Base-by-base conservation (phyloP, 2,329 filamentous ascomycete species). In the Endoconidiophora polonica region DNA sequence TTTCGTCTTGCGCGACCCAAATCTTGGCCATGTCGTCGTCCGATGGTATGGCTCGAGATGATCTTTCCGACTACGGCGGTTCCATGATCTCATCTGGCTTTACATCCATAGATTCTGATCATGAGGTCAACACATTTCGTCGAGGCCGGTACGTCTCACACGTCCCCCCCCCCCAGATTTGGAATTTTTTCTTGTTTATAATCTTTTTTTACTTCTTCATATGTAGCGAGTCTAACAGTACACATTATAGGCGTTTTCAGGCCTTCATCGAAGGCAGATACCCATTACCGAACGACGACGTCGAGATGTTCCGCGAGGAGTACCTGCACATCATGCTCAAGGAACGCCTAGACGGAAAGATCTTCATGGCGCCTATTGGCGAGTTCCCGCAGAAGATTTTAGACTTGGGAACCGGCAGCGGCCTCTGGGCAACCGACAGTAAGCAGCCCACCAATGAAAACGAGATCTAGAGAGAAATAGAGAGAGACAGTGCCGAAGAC, bases 391-490 rank as follows among this genome's bases (percentile, higher is more conserved):
- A 72, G 44, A 71, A 68, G 55, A 70, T 74, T 52, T 59, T 73
- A 36, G 69, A 73, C 52, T 57, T 73, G 14, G 71, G 70, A 23
- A 72, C 69, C 3, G 71, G 70, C 4, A 68, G 67, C 29, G 69
- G 69, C 24, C 65, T 75, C 40, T 79, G 76, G 76, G 74, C 74
- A 2, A 68, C 76, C 48, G 69, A 71, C 56, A 61, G 69, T 71
- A 56, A 37, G 63, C 60, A 16, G 16, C 20, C 41, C 38, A 23
- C 43, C 23, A 12, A 22, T 23, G 14, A 9, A 22, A 9, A 6
- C 16, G 16, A 18, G 2, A 18, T 18, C 16, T 6, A 29, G 23
- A 12, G 12, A 23, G n/a, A 45, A 9, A 45, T 16, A 7, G 22
- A 9, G 5, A 12, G 12, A 18, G 12, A 29, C 4, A 16, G 16